phyloP scores from a whole-genome alignment of 371 early-diverging fungal species.

The Actinomucor elegans region DNA sequence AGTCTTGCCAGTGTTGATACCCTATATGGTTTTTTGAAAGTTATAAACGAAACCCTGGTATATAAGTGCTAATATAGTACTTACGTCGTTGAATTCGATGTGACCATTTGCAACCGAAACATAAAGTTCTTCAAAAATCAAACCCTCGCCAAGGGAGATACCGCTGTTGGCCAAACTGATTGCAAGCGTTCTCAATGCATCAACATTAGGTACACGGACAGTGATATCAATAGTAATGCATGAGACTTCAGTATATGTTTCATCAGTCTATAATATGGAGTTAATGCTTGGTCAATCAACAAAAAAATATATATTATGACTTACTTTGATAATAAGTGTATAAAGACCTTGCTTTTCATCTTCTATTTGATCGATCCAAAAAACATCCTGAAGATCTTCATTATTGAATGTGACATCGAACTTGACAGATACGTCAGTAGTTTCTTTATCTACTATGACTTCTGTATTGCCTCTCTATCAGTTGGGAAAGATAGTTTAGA shows the following conservation, averaged over 20 bases:
- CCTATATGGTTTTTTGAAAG: not conserved
- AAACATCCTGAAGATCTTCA: constrained; percentile 10
- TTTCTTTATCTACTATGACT: not conserved
- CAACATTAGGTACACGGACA: constrained; percentile 3
- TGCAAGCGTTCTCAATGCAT: not conserved
- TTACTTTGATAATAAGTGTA: constrained; percentile 3
- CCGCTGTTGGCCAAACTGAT: not conserved
- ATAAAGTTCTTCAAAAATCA: constrained; percentile 4
- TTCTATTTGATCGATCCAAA: constrained; percentile 6
- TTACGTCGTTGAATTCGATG: constrained; percentile 9
- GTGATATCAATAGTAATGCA: constrained; percentile 7
- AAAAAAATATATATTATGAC: not conserved
- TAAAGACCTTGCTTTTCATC: not conserved
- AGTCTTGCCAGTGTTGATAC: constrained; percentile 1
- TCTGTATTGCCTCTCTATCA: not conserved
- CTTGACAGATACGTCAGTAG: not conserved
- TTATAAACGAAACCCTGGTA: not conserved
- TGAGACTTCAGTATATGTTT: not conserved
- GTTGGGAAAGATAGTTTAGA: not conserved
- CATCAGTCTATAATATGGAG: not conserved
- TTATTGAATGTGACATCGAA: constrained; percentile 4
- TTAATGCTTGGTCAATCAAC: not conserved
- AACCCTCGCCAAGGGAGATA: not conserved
- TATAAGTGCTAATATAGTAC: no score
- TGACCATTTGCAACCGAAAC: constrained; percentile 1